Evolutionary conservation across 2,329 filamentous ascomycete genomes (phyloP).

Genomic region (Fusarium coffeatum): DNA sequence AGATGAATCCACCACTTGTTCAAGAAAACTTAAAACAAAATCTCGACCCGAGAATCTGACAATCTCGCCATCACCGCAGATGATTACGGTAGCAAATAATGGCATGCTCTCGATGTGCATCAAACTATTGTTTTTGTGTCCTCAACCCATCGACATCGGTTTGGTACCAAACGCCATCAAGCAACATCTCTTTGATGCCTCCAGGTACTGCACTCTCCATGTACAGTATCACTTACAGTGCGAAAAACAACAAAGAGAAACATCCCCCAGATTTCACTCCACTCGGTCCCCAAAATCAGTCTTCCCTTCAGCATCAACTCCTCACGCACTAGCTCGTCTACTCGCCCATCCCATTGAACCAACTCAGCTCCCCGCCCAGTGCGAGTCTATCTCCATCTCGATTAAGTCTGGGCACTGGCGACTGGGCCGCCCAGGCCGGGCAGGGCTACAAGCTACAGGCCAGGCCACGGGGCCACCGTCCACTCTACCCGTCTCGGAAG

Average conservation of each 20-base stretch:
- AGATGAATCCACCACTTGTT: slow-evolving; percentile 21
- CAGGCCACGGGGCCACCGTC: slow-evolving; percentile 38
- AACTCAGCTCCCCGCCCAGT: slow-evolving; percentile 43
- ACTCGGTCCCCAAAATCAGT: slow-evolving; percentile 19
- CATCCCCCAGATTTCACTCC: slow-evolving; percentile 32
- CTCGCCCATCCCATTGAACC: slow-evolving; percentile 12
- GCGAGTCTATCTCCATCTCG: slow-evolving; percentile 39
- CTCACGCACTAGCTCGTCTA: neutral
- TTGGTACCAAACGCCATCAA: slow-evolving; percentile 17
- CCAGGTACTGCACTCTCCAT: neutral
- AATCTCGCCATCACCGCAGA: slow-evolving; percentile 19
- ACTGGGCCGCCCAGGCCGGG: slow-evolving; percentile 22
- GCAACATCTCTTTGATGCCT: neutral
- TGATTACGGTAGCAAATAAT: neutral
- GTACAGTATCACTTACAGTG: neutral
- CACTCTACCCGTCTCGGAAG: slow-evolving; percentile 41
- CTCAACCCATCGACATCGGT: slow-evolving; percentile 12
- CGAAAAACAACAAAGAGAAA: neutral
- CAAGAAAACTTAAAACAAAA: slow-evolving; percentile 18
- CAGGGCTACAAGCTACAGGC: neutral
- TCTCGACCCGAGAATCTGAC: slow-evolving; percentile 18
- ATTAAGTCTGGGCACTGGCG: slow-evolving; percentile 28
- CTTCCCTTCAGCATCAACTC: slow-evolving; percentile 10
- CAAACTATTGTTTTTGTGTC: slow-evolving; percentile 34
- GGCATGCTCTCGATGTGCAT: slow-evolving; percentile 19